These are phyloP conservation scores for Wickerhamia fluorescens DNA, from an alignment of 805 yeast species.

Conservation along the genomic window DNA sequence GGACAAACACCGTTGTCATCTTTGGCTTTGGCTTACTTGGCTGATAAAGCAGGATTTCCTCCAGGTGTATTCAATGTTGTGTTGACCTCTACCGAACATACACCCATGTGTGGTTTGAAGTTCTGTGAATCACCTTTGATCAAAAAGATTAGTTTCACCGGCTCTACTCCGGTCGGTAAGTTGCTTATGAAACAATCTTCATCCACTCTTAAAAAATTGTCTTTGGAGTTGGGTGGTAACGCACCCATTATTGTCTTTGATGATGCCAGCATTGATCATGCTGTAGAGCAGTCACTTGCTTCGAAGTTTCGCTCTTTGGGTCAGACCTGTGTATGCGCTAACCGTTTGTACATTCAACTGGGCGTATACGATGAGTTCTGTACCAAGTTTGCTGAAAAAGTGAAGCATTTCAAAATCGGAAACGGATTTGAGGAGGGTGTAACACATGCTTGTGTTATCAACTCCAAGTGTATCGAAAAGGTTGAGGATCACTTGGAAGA, in stretches of 20 bases:
- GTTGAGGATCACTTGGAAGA: slow-evolving; percentile 49
- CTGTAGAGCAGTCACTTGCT: slow-evolving; percentile 45
- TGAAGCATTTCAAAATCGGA: slow-evolving; percentile 44
- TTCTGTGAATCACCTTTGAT: slow-evolving; percentile 43
- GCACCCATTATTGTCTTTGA: slow-evolving; percentile 58
- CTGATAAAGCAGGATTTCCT: slow-evolving; percentile 56
- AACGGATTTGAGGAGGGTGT: slow-evolving; percentile 45
- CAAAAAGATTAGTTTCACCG: slow-evolving; percentile 56
- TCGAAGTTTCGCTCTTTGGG: slow-evolving; percentile 58
- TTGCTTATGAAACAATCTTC: slow-evolving; percentile 52
- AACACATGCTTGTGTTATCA: slow-evolving; percentile 55
- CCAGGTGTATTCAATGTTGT: slow-evolving; percentile 50
- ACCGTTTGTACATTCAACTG: slow-evolving; percentile 50
- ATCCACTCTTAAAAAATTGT: slow-evolving; percentile 50
- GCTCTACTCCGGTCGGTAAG: slow-evolving; percentile 58
- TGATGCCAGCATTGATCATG: slow-evolving; percentile 51
- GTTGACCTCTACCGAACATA: slow-evolving; percentile 37
- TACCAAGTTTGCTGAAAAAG: slow-evolving; percentile 36
- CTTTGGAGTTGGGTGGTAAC: slow-evolving; percentile 63
- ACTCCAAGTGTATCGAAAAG: slow-evolving; percentile 42
- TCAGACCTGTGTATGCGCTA: slow-evolving; percentile 62
- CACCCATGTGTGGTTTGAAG: slow-evolving; percentile 47
- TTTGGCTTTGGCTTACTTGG: slow-evolving; percentile 48
- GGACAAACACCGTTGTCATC: slow-evolving; percentile 57
- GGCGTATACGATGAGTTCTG: slow-evolving; percentile 44